phyloP scores from a whole-genome alignment of 2,329 filamentous ascomycete species.

The Teratosphaeriaceae sp. region DNA sequence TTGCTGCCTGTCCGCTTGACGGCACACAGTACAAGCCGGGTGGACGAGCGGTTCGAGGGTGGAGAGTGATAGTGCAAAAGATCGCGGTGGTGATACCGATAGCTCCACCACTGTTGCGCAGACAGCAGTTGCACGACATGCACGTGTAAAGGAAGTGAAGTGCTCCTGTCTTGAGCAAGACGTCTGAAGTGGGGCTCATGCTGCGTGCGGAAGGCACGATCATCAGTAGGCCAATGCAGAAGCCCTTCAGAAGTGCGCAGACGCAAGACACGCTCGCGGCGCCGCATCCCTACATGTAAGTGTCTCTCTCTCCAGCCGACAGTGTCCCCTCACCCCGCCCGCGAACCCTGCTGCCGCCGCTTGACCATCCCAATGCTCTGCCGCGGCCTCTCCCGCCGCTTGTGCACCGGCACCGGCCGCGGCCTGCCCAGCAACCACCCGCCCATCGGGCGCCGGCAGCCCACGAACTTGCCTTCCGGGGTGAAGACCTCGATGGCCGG shows the following conservation, averaged over 20 bases:
- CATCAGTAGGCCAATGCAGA: too few relatives aligned
- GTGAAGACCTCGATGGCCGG: constrained; percentile 79
- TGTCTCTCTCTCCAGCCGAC: neutral
- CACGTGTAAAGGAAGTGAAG: too few relatives aligned
- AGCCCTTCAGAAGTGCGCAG: too few relatives aligned
- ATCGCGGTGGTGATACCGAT: too few relatives aligned
- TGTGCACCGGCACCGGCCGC: constrained; percentile 44
- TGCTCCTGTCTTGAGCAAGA: too few relatives aligned
- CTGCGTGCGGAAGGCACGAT: constrained; percentile 4
- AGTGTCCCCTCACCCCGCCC: constrained; percentile 20
- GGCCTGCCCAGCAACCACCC: constrained; percentile 57
- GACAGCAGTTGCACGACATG: too few relatives aligned
- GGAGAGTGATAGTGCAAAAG: too few relatives aligned
- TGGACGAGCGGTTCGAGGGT: too few relatives aligned
- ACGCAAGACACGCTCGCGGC: too few relatives aligned
- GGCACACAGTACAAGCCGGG: too few relatives aligned
- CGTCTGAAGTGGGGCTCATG: neutral
- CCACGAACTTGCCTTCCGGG: constrained; percentile 76
- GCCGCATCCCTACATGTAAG: neutral
- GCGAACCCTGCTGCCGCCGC: constrained; percentile 37
- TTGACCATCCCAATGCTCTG: constrained; percentile 49
- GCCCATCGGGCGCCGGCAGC: constrained; percentile 59
- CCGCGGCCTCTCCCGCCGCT: constrained; percentile 53
- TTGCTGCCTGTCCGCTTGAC: too few relatives aligned
- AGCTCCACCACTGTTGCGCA: too few relatives aligned